These are phyloP conservation scores for Saccharomycopsis guyanensis DNA, from an alignment of 805 yeast species.

Conservation along the genomic window DNA sequence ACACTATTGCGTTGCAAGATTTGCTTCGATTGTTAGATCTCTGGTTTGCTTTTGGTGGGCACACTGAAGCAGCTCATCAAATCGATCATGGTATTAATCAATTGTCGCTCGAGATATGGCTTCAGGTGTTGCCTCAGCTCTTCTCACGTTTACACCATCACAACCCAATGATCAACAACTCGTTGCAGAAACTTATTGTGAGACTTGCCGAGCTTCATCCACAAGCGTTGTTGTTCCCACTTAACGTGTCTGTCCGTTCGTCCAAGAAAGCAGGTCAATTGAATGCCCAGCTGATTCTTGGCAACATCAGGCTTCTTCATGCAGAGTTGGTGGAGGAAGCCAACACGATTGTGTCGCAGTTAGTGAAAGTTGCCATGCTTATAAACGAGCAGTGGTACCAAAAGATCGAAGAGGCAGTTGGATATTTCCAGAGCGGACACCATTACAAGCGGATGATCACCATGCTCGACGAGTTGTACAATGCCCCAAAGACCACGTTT, in stretches of 20 bases:
- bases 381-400: constrained; percentile 99
- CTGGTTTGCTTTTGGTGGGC: constrained; percentile 96
- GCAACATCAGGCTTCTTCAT: constrained; percentile 85
- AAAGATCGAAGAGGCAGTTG: constrained; percentile 93
- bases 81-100: constrained; percentile 84
- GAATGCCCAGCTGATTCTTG: constrained; percentile 88
- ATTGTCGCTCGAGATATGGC: constrained; percentile 89
- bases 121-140: constrained; percentile 90
- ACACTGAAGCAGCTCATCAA: constrained; percentile 83
- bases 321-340: constrained; percentile 83
- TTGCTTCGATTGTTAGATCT: constrained; percentile 81
- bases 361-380: constrained; percentile 87
- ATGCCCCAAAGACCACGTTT: constrained; percentile 77
- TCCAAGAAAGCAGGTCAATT: constrained; percentile 83
- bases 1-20: constrained; percentile 84
- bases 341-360: constrained; percentile 86
- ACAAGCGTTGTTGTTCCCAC: constrained; percentile 90
- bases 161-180: constrained; percentile 70
- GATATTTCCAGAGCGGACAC: constrained; percentile 88
- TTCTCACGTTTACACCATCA: constrained; percentile 97
- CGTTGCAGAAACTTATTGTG: constrained; percentile 71
- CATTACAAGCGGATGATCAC: constrained; percentile 92
- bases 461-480: constrained; percentile 82
- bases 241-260: constrained; percentile 92
- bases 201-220: constrained; percentile 95